Evolutionary conservation across 305 asterid species (phyloP), one percentile per base, ranked within the genome.

Genomic region (Solanum hybrid): DNA sequence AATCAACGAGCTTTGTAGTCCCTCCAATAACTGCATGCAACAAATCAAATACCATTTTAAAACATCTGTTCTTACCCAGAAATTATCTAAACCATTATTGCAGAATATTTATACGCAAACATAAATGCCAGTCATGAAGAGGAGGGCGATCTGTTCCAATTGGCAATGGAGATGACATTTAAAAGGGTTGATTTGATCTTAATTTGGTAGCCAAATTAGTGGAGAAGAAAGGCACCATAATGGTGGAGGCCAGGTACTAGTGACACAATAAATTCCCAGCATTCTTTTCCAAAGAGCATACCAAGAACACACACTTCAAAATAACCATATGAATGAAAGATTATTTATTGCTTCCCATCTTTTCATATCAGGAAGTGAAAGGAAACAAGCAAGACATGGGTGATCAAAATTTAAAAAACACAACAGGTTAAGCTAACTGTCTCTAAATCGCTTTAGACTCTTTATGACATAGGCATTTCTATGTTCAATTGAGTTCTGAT

Each of bases 21-120:
- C 99, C 95, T 97, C 99, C 95, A 97, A 89, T 76, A 97, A 94
- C 99, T 97, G 96, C 89, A 93, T 32, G 81, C n/a, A 90, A 92
- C 88, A 92, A 88, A 82, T 82, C 87, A 88, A 87, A 81, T 87
- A 79, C 29, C 76, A 84, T 4, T 29, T 31, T 20, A 17, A 31
- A 57, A 10, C 38, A 51, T 31, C 8, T 84, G 76, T 31, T 84
- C 20, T 51, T 29, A 29, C 32, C 26, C 68, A 82, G 34, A 24
- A 24, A 79, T 34, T 79, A 79, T 22, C 20, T 22, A 22, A 79
- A 38, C 57, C 39, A 24, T 12, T n/a, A 24, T 27, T 9, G 38
- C 38, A 83, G 75, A 36, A 34, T 17, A 45, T 10, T 17, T 29
- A 29, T 29, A 83, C 6, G 6, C 31, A 83, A 45, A 83, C 27